These are phyloP conservation scores for Paramecium caudatum DNA, from an alignment of 73 alveolate species.

Conservation along the genomic window DNA sequence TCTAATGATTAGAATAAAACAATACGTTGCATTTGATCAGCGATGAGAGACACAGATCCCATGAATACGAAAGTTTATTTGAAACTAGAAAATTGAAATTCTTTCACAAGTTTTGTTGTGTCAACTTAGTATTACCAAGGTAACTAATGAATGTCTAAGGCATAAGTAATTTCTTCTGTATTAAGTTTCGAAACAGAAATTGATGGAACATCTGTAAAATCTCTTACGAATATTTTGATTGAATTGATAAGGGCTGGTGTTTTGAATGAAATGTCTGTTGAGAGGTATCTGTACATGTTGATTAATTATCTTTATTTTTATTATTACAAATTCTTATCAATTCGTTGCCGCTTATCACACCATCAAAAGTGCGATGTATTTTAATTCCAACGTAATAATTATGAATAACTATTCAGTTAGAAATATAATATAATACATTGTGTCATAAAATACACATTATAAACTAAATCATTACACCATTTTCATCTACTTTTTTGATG, in stretches of 20 bases:
- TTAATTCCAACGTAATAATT: slow-evolving; percentile 39
- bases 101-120: neutral
- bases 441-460: too few species aligned
- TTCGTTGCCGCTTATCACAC: slow-evolving; percentile 4
- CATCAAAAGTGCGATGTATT: slow-evolving; percentile 15
- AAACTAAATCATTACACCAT: too few species aligned
- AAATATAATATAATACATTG: too few species aligned
- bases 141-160: slow-evolving; percentile 43
- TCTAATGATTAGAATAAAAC: neutral
- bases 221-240: slow-evolving; percentile 1
- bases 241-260: slow-evolving; percentile 14
- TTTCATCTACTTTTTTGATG: too few species aligned
- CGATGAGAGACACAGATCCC: neutral
- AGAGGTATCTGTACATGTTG: slow-evolving; percentile 43
- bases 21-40: slow-evolving; percentile 59
- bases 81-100: slow-evolving; percentile 14
- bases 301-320: neutral
- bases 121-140: neutral
- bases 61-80: slow-evolving; percentile 35
- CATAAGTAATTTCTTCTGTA: slow-evolving; percentile 34
- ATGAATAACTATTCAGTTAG: slow-evolving; percentile 6
- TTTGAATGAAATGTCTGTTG: slow-evolving; percentile 14
- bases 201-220: slow-evolving; percentile 11
- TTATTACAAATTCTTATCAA: neutral
- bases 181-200: neutral